phyloP scores from a whole-genome alignment of 148 eudicot genomes.

The Dysphania ambrosioides region DNA sequence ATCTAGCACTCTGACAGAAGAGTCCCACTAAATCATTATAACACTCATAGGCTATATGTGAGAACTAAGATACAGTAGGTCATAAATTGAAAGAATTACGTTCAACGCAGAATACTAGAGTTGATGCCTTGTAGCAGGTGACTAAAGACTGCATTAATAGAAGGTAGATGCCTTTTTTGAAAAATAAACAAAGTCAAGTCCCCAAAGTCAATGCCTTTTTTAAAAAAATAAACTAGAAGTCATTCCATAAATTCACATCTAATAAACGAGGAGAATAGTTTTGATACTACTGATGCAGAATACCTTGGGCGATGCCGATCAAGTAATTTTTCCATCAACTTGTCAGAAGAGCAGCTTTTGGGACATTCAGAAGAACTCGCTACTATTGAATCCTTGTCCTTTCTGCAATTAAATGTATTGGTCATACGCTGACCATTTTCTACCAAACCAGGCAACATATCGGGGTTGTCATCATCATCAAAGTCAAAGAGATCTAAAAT shows the following conservation, averaged over 20 bases:
- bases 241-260: too few relatives aligned
- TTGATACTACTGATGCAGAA: not conserved
- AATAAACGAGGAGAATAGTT: not conserved
- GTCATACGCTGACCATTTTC: constrained; percentile 36
- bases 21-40: too few relatives aligned
- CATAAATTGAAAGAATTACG: not conserved
- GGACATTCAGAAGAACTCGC: constrained; percentile 44
- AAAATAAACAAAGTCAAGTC: not conserved
- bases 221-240: not conserved
- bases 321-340: constrained; percentile 64
- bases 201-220: not conserved
- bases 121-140: not conserved
- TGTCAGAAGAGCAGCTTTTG: constrained; percentile 64
- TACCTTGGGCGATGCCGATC: constrained; percentile 78
- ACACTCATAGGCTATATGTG: not conserved
- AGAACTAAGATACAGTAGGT: not conserved
- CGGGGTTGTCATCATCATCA: constrained; percentile 72
- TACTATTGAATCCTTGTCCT: constrained; percentile 35
- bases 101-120: not conserved
- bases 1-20: not conserved
- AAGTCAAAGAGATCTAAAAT: constrained; percentile 87
- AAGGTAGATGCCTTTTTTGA: not conserved
- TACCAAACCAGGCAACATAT: constrained; percentile 34
- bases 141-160: not conserved
- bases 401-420: constrained; percentile 28